Conservation (phyloP, 805 yeast genomes). For the Ogataea neopini region DNA sequence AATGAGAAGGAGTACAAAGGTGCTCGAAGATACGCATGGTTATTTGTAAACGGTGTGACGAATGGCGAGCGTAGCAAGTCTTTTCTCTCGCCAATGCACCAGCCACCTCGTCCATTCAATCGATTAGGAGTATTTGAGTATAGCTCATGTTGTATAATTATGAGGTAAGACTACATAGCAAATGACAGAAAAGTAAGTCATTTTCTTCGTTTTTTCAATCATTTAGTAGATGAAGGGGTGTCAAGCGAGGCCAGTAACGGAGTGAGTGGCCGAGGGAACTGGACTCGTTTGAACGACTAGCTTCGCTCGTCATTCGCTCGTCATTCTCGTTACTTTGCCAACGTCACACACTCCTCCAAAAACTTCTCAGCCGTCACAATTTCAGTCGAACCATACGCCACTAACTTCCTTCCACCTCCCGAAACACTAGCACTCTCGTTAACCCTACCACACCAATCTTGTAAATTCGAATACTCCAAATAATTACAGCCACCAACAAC, state of each 20-base stretch:
- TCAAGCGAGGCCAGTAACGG: too few species aligned
- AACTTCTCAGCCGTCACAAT: slow-evolving; percentile 71
- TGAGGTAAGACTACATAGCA: background rate
- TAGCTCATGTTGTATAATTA: slow-evolving; percentile 7
- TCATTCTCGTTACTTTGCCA: slow-evolving; percentile 39
- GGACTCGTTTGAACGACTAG: too few species aligned
- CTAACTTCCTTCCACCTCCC: slow-evolving; percentile 42
- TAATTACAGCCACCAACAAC: slow-evolving; percentile 97
- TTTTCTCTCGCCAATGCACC: background rate
- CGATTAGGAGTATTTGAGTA: background rate
- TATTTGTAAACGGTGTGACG: slow-evolving; percentile 24
- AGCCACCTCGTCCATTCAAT: too few species aligned
- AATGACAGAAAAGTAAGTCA: background rate
- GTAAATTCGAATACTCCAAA: slow-evolving; percentile 89
- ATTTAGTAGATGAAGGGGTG: too few species aligned
- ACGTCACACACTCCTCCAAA: slow-evolving; percentile 59
- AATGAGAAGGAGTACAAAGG: slow-evolving; percentile 85
- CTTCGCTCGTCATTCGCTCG: background rate
- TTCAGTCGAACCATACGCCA: slow-evolving; percentile 86
- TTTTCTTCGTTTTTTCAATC: too few species aligned
- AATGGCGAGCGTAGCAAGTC: background rate
- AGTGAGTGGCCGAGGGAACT: too few species aligned
- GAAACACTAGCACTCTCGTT: slow-evolving; percentile 26
- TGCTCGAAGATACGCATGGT: slow-evolving; percentile 56
- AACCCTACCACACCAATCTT: slow-evolving; percentile 65